These are phyloP conservation scores for Didymella segeticola DNA, from an alignment of 2,329 filamentous ascomycete species.

Conservation along the genomic window DNA sequence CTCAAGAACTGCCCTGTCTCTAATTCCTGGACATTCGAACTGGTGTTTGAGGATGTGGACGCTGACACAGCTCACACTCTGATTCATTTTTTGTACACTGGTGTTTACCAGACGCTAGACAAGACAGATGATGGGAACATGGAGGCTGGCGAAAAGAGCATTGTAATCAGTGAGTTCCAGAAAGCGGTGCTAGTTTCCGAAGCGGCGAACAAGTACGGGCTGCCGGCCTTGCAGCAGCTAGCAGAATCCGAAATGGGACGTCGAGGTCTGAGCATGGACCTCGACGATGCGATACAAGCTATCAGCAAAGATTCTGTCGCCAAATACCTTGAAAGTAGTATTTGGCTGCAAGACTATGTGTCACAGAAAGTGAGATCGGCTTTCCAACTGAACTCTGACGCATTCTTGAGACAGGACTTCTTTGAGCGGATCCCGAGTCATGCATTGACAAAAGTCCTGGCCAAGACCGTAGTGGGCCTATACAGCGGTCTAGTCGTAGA, in stretches of 20 bases:
- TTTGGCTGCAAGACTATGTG: constrained; percentile 4
- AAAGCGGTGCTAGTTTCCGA: not conserved
- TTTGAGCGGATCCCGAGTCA: not conserved
- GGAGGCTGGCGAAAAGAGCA: not conserved
- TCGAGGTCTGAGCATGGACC: not conserved
- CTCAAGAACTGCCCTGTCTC: not conserved
- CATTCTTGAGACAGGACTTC: not conserved
- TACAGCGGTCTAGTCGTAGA: constrained; percentile 1
- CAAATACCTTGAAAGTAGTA: not conserved
- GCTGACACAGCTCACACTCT: constrained; percentile 27
- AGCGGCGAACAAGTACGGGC: not conserved
- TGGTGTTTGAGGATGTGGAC: constrained; percentile 22
- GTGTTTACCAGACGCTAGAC: constrained; percentile 34
- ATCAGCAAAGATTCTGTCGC: not conserved
- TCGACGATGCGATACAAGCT: not conserved
- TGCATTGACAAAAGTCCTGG: constrained; percentile 1
- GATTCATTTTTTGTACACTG: constrained; percentile 36
- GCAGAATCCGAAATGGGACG: constrained; percentile 4
- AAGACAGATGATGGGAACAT: not conserved
- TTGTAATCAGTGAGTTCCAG: not conserved
- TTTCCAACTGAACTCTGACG: not conserved
- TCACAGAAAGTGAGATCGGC: not conserved
- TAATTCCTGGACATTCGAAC: not conserved
- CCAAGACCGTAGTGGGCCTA: not conserved
- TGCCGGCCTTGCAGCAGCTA: constrained; percentile 2